Percentiles rank a stretch among this genome's conserved stretches.
phyloP scores from a whole-genome alignment of 1,284 basidiomycete genomes.

The Trichosporon inkin region DNA sequence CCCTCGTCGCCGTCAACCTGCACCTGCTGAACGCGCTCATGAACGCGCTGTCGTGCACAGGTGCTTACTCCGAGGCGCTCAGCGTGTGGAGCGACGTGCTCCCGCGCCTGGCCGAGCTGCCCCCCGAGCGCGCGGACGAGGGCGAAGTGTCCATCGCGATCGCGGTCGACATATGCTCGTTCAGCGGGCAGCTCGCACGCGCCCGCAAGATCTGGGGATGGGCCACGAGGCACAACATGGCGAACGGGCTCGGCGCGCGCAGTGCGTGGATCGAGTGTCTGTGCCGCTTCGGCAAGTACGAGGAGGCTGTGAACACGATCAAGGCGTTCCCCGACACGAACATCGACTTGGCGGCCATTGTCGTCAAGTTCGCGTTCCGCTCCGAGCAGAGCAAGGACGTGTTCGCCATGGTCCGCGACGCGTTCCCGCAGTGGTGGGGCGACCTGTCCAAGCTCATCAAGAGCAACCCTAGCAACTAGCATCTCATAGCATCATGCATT shows the following conservation, averaged over 20 bases:
- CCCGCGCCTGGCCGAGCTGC: constrained; percentile 49
- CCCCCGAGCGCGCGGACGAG: constrained; percentile 46
- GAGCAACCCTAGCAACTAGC: not conserved
- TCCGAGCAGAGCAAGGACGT: not conserved
- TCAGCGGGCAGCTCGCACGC: constrained; percentile 55
- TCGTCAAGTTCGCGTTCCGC: constrained; percentile 13
- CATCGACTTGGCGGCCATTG: constrained; percentile 1
- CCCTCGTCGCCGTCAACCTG: constrained; percentile 67
- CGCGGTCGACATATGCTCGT: constrained; percentile 77
- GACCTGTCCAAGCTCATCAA: constrained; percentile 4
- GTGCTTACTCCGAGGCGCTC: constrained; percentile 65
- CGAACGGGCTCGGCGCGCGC: constrained; percentile 60
- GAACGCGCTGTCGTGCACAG: constrained; percentile 75
- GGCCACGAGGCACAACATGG: constrained; percentile 56
- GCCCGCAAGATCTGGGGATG: constrained; percentile 58
- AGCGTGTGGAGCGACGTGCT: constrained; percentile 74
- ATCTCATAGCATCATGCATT: not conserved
- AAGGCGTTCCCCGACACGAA: not conserved
- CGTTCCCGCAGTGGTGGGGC: not conserved
- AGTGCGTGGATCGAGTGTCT: constrained; percentile 81
- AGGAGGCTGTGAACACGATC: constrained; percentile 65
- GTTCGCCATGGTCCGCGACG: not conserved
- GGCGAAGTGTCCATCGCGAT: constrained; percentile 64
- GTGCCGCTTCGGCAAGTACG: constrained; percentile 63
- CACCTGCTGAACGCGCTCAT: constrained; percentile 21